A percentile compares a stretch with the other conserved stretches of the same genome.
Evolutionary conservation across 257 asterid genomes (phyloP).

Genomic region (Salvia splendens): DNA sequence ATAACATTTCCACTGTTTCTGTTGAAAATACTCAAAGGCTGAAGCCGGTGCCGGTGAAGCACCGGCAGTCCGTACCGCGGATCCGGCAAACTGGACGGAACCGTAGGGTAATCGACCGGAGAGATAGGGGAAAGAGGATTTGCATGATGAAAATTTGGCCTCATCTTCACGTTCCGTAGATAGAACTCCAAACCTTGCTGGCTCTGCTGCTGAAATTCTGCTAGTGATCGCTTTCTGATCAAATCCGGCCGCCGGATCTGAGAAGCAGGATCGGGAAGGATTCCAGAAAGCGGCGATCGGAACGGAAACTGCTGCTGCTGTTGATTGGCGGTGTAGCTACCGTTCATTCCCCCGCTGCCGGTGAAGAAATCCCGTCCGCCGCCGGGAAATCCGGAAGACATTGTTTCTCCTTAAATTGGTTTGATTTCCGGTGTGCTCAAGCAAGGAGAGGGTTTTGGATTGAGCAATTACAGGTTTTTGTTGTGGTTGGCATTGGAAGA

Average conservation of each 20-base stretch:
- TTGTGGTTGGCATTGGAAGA: conserved; percentile 36
- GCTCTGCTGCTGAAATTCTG: conserved; percentile 59
- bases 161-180: conserved; percentile 68
- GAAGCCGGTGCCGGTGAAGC: no score
- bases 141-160: conserved; percentile 54
- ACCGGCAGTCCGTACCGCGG: conserved; percentile 38
- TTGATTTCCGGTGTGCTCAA: not conserved
- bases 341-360: conserved; percentile 37
- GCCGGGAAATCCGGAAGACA: conserved; percentile 76
- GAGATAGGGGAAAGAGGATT: conserved; percentile 61
- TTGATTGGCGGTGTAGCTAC: conserved; percentile 23
- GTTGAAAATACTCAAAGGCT: conserved; percentile 24
- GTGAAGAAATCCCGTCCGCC: conserved; percentile 36
- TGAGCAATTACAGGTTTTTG: no score
- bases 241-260: conserved; percentile 49
- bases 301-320: conserved; percentile 48
- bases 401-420: conserved; percentile 17
- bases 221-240: conserved; percentile 60
- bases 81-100: conserved; percentile 27
- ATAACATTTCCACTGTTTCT: conserved; percentile 10
- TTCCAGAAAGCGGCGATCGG: conserved; percentile 63
- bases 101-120: conserved; percentile 56
- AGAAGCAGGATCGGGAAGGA: conserved; percentile 47
- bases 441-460: not conserved
- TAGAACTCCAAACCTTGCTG: conserved; percentile 54